Percentiles rank a stretch among this genome's conserved stretches.
Evolutionary conservation across 768 basidiomycete genomes (phyloP).

Genomic region (Epithele typhae): DNA sequence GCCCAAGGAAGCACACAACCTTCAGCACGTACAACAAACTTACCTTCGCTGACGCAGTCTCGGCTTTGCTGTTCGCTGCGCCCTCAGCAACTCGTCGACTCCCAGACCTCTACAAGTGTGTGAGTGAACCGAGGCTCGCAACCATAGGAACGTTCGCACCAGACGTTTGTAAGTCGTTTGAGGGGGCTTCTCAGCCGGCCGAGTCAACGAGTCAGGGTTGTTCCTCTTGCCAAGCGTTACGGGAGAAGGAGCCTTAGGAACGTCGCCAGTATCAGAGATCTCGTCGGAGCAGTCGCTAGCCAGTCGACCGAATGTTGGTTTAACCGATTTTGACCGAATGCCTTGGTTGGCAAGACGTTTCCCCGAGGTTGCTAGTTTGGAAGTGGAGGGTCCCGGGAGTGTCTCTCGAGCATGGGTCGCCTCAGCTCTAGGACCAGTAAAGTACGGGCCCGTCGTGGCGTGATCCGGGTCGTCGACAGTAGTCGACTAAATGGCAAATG

Average conservation of each 20-base stretch:
- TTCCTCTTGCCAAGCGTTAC: constrained; percentile 13
- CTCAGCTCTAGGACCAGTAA: no score
- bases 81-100: constrained; percentile 9
- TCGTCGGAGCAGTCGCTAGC: constrained; percentile 24
- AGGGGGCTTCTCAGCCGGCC: not conserved
- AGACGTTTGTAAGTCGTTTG: constrained; percentile 15
- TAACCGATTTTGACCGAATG: constrained; percentile 1
- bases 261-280: constrained; percentile 21
- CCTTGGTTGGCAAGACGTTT: no score
- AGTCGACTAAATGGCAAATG: no score
- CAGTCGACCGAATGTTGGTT: constrained; percentile 19
- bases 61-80: not conserved
- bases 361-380: no score
- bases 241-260: not conserved
- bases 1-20: no score
- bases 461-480: no score
- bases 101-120: constrained; percentile 2
- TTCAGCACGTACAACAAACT: no score
- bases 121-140: not conserved
- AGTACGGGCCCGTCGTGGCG: no score
- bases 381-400: no score
- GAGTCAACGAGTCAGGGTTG: constrained; percentile 3
- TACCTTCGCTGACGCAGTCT: not conserved
- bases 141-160: constrained; percentile 4
- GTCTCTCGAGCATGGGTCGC: no score